These are phyloP conservation scores for Nitzschia palea DNA, from an alignment of 108 stramenopile species.

Conservation along the genomic window DNA sequence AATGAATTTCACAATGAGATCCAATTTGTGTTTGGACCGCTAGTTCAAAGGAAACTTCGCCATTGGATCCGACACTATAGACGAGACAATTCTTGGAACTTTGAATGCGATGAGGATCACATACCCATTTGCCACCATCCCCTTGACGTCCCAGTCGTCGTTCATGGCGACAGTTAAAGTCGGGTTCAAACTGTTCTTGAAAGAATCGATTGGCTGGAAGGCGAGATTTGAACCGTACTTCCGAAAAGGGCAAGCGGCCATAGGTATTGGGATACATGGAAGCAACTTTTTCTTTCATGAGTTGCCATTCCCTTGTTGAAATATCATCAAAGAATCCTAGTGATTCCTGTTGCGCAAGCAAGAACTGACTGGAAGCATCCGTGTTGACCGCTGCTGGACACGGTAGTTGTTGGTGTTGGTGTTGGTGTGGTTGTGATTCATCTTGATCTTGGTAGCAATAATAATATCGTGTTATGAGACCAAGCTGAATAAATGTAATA, in stretches of 20 bases:
- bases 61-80: slow-evolving; percentile 51
- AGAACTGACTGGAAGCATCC: too few species aligned
- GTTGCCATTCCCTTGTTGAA: slow-evolving; percentile 8
- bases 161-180: slow-evolving; percentile 59
- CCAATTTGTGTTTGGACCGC: slow-evolving; percentile 6
- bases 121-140: slow-evolving; percentile 73
- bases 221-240: too few species aligned
- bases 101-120: slow-evolving; percentile 48
- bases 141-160: slow-evolving; percentile 47
- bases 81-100: slow-evolving; percentile 40
- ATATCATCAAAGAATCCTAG: slow-evolving; percentile 28
- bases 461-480: too few species aligned
- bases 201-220: slow-evolving; percentile 14
- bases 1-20: slow-evolving; percentile 59
- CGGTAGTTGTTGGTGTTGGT: too few species aligned
- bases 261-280: slow-evolving; percentile 18
- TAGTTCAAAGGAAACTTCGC: slow-evolving; percentile 40
- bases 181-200: slow-evolving; percentile 56
- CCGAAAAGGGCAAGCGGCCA: neutral
- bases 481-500: too few species aligned
- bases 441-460: too few species aligned
- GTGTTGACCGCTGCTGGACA: too few species aligned
- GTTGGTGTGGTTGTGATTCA: too few species aligned
- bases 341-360: slow-evolving; percentile 12
- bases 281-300: slow-evolving; percentile 2